Conservation (phyloP, 2,329 filamentous ascomycete species). For the Periconia digitata region DNA sequence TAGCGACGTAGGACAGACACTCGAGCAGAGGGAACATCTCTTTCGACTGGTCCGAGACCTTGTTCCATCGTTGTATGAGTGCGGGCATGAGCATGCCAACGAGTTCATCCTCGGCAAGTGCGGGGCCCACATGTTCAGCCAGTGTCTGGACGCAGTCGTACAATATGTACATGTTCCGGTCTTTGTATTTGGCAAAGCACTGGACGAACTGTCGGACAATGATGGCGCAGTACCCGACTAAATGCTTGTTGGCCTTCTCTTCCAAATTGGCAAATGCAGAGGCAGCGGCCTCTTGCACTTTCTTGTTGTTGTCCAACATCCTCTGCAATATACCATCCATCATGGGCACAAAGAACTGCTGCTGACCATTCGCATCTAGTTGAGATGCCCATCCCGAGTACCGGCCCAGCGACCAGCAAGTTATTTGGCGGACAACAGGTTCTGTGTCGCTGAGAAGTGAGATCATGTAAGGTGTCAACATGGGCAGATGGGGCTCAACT, state of each 20-base stretch:
- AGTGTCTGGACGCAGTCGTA: conserved; percentile 98
- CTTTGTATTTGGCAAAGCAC: conserved; percentile 95
- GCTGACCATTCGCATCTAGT: conserved; percentile 67
- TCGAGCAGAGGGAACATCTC: conserved; percentile 96
- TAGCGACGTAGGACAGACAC: conserved; percentile 91
- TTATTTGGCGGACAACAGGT: conserved; percentile 92
- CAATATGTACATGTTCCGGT: conserved; percentile 97
- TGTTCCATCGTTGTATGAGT: conserved; percentile 83
- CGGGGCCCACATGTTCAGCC: conserved; percentile 83
- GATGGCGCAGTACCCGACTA: conserved; percentile 83
- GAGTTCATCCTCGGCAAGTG: conserved; percentile 78
- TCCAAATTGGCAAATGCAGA: conserved; percentile 96
- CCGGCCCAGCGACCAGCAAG: conserved; percentile 93
- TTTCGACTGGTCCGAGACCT: conserved; percentile 82
- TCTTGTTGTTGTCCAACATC: conserved; percentile 97
- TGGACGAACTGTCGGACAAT: conserved; percentile 90
- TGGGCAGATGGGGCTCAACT: conserved; percentile 85
- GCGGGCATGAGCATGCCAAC: conserved; percentile 89
- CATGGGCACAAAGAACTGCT: conserved; percentile 86
- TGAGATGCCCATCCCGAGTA: conserved; percentile 92
- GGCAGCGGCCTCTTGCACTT: conserved; percentile 93
- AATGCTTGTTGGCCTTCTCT: conserved; percentile 80
- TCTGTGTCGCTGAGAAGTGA: conserved; percentile 81
- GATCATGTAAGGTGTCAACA: conserved; percentile 88
- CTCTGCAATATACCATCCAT: conserved; percentile 94